Evolutionary conservation across 108 stramenopile species (phyloP).

Genomic region (Stephanodiscus minutulus): DNA sequence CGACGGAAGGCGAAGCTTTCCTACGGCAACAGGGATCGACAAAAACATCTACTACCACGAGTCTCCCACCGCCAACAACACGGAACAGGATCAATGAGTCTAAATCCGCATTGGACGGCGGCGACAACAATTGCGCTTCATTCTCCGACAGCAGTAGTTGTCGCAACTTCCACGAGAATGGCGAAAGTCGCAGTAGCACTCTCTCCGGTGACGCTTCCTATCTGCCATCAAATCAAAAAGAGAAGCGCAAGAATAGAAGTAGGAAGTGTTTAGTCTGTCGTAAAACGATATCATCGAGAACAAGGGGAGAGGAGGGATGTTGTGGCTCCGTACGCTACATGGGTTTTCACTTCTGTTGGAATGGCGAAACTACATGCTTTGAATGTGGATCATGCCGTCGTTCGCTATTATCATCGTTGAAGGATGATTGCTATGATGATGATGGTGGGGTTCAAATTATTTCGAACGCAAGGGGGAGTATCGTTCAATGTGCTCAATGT

Average conservation of each 20-base stretch:
- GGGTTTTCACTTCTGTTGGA: conserved; percentile 18
- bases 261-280: conserved; percentile 9
- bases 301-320: too few relatives aligned
- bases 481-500: conserved; percentile 30
- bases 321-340: neutral
- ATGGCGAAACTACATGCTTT: conserved; percentile 10
- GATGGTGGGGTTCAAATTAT: conserved; percentile 19
- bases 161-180: too few relatives aligned
- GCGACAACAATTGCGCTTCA: neutral
- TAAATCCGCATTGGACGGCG: neutral
- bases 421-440: neutral
- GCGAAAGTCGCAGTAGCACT: neutral
- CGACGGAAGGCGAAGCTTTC: neutral
- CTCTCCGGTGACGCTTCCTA: too few relatives aligned
- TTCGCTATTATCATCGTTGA: neutral
- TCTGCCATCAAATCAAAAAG: conserved; percentile 1
- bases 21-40: neutral
- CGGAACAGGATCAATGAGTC: too few relatives aligned
- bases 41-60: neutral
- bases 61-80: neutral
- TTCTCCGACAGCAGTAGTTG: neutral
- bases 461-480: conserved; percentile 32
- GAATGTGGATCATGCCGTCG: conserved; percentile 8
- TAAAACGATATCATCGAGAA: neutral
- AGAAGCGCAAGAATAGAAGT: neutral